Percentiles rank a stretch among this genome's conserved stretches.
These are phyloP conservation scores for Sugiyamaella boreocaroliniensis DNA, from an alignment of 805 yeast genomes.

Conservation along the genomic window DNA sequence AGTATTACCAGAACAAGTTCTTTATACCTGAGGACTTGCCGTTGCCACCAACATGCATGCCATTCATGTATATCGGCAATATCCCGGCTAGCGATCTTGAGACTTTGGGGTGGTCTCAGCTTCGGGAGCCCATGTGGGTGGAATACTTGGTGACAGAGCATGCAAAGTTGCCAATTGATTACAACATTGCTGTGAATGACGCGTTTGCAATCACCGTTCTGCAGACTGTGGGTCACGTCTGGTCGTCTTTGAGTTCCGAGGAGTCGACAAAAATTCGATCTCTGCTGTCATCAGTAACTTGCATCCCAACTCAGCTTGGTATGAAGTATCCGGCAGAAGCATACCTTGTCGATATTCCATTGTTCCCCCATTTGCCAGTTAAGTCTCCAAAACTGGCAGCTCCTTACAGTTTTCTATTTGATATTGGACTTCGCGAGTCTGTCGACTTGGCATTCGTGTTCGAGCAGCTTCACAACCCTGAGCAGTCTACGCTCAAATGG, in stretches of 20 bases:
- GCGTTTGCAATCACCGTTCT: slow-evolving; percentile 25
- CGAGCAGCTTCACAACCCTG: slow-evolving; percentile 25
- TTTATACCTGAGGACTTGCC: slow-evolving; percentile 24
- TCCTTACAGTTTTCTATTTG: slow-evolving; percentile 18
- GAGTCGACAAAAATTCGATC: slow-evolving; percentile 9
- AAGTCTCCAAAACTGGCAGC: slow-evolving; percentile 20
- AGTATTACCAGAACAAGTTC: slow-evolving; percentile 22
- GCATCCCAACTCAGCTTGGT: slow-evolving; percentile 36
- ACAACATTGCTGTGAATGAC: slow-evolving; percentile 18
- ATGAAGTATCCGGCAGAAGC: slow-evolving; percentile 31
- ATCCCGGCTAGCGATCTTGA: slow-evolving; percentile 18
- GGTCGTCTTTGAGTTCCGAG: slow-evolving; percentile 20
- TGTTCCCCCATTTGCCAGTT: slow-evolving; percentile 35
- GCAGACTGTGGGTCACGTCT: slow-evolving; percentile 19
- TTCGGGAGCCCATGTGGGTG: slow-evolving; percentile 23
- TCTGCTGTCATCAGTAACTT: slow-evolving; percentile 17
- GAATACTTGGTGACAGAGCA: slow-evolving; percentile 12
- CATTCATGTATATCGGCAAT: slow-evolving; percentile 19
- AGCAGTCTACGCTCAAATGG: slow-evolving; percentile 26
- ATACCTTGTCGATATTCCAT: slow-evolving; percentile 27
- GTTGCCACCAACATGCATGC: slow-evolving; percentile 30
- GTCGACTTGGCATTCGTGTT: slow-evolving; percentile 34
- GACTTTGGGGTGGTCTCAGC: slow-evolving; percentile 24
- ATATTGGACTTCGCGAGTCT: slow-evolving; percentile 33
- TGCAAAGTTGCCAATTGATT: slow-evolving; percentile 11